These are phyloP conservation scores for Neurospora intermedia DNA, from an alignment of 495 filamentous ascomycete genomes.

Conservation along the genomic window DNA sequence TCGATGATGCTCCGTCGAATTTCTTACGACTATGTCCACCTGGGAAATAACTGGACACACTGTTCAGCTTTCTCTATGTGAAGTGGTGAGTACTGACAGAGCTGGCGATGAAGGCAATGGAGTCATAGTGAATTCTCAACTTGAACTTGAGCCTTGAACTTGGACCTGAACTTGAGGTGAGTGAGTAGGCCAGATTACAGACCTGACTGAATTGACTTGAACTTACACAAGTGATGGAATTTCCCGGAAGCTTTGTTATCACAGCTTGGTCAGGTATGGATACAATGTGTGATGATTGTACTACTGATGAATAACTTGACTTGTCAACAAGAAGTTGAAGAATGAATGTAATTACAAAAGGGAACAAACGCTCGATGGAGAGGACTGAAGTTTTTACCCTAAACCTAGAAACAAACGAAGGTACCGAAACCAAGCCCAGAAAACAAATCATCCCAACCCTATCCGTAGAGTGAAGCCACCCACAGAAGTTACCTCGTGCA, in stretches of 20 bases:
- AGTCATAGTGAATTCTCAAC: background rate
- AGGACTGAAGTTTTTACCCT: background rate
- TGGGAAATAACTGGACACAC: background rate
- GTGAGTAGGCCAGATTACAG: background rate
- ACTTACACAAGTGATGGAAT: background rate
- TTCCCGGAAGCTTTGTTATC: background rate
- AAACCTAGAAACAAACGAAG: background rate
- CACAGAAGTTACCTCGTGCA: background rate
- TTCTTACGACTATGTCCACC: background rate
- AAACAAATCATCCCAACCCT: background rate
- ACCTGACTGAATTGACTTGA: background rate
- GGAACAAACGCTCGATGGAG: background rate
- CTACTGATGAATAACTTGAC: background rate
- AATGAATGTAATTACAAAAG: background rate
- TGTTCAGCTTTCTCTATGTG: background rate
- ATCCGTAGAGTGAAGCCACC: background rate
- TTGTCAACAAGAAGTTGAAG: background rate
- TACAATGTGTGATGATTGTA: background rate
- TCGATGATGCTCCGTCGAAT: background rate
- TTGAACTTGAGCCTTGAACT: background rate
- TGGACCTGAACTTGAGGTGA: background rate
- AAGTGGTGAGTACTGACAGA: background rate
- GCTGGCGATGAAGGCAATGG: background rate
- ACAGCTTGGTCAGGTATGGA: background rate
- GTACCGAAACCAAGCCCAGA: background rate